These are phyloP conservation scores for Onygena corvina DNA, from an alignment of 2,329 filamentous ascomycete genomes.

Conservation along the genomic window DNA sequence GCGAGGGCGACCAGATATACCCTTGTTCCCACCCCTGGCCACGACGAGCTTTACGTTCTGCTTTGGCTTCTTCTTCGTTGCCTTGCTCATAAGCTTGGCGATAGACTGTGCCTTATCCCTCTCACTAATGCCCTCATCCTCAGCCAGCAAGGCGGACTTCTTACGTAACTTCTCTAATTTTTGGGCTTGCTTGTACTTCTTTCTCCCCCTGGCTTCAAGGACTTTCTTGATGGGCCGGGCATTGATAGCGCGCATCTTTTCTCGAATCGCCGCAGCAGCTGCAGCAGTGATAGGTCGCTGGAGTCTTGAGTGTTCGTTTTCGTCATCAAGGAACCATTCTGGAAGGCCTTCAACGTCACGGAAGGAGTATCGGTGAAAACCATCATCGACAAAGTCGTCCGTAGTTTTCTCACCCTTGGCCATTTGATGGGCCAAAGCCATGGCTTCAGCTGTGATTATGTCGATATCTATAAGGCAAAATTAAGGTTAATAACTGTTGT, in stretches of 20 bases:
- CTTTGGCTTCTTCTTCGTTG: conserved; percentile 74
- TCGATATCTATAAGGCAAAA: conserved; percentile 67
- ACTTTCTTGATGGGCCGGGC: conserved; percentile 98
- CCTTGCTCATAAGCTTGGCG: conserved; percentile 65
- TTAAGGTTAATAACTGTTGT: conserved; percentile 7
- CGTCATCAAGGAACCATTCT: conserved; percentile 97
- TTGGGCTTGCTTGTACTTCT: conserved; percentile 92
- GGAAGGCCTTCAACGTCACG: conserved; percentile 84
- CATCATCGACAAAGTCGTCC: conserved; percentile 72
- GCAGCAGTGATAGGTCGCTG: conserved; percentile 87
- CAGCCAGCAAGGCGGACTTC: conserved; percentile 82
- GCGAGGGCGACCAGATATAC: conserved; percentile 71
- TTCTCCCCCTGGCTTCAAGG: conserved; percentile 84
- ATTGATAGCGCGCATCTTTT: conserved; percentile 84
- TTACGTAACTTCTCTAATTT: conserved; percentile 87
- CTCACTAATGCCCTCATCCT: conserved; percentile 86
- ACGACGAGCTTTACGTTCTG: conserved; percentile 78
- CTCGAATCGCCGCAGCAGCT: conserved; percentile 81
- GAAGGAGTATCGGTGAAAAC: conserved; percentile 85
- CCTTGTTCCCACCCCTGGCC: conserved; percentile 70
- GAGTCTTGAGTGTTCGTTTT: conserved; percentile 66
- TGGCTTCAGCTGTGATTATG: conserved; percentile 98
- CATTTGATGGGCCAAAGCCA: conserved; percentile 88
- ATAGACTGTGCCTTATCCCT: conserved; percentile 89
- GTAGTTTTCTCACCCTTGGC: conserved; percentile 73